Evolutionary conservation across 2,329 filamentous ascomycete genomes (phyloP).

Genomic region (Ceratocystis cubensis): DNA sequence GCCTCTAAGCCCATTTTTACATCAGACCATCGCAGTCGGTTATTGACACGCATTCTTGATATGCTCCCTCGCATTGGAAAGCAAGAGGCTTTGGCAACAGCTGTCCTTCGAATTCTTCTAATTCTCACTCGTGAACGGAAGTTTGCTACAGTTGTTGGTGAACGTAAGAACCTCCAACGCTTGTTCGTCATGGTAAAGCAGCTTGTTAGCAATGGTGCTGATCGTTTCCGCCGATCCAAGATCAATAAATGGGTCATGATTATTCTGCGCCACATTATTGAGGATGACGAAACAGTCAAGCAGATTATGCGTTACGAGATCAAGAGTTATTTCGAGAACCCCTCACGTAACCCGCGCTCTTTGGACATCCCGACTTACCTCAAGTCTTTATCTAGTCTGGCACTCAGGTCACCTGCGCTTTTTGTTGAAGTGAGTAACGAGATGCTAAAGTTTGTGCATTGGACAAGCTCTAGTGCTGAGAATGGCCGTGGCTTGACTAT

Average conservation of each 20-base stretch:
- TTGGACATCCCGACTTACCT: conserved; percentile 62
- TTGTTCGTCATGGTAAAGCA: conserved; percentile 95
- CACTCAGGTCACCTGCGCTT: conserved; percentile 66
- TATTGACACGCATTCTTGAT: conserved; percentile 69
- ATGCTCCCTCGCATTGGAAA: conserved; percentile 78
- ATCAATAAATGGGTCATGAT: conserved; percentile 59
- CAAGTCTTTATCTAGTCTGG: conserved; percentile 64
- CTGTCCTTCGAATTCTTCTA: conserved; percentile 69
- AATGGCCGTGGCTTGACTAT: conserved; percentile 19
- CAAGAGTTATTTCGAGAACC: conserved; percentile 56
- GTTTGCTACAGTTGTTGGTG: conserved; percentile 62
- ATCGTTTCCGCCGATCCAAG: conserved; percentile 49
- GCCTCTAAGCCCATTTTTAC: conserved; percentile 31
- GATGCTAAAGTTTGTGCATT: conserved; percentile 45
- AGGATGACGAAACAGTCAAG: conserved; percentile 81
- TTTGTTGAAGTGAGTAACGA: conserved; percentile 85
- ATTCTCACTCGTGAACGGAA: conserved; percentile 71
- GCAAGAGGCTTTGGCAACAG: conserved; percentile 71
- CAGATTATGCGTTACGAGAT: conserved; percentile 91
- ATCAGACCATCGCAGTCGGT: conserved; percentile 44
- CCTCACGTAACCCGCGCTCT: conserved; percentile 38
- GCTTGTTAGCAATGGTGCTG: conserved; percentile 64
- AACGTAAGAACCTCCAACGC: conserved; percentile 78
- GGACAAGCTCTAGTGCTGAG: conserved; percentile 14
- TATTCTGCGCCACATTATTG: conserved; percentile 80